phyloP scores from a whole-genome alignment of 306 rosid genomes.

The Macrotyloma uniflorum region DNA sequence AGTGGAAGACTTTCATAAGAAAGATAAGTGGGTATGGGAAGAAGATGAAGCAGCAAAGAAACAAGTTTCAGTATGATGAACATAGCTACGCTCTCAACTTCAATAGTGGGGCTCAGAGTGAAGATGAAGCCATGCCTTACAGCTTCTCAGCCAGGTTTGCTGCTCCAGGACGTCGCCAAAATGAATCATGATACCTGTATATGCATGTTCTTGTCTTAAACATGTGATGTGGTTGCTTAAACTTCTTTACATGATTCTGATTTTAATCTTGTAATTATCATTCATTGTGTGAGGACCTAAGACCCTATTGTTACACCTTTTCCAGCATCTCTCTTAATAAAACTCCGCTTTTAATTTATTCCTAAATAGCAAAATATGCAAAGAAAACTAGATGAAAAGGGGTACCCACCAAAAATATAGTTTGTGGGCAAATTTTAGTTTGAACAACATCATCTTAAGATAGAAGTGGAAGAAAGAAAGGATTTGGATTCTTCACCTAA shows the following conservation, averaged over 20 bases:
- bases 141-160: constrained; percentile 59
- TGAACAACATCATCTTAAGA: not conserved
- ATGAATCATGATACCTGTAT: constrained; percentile 15
- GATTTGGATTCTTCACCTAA: constrained; percentile 6
- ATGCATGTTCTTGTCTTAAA: not conserved
- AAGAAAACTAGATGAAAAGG: not conserved
- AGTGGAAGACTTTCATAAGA: constrained; percentile 80
- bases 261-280: not conserved
- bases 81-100: constrained; percentile 80
- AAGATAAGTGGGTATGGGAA: constrained; percentile 55
- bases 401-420: not conserved
- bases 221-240: not conserved
- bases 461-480: not conserved
- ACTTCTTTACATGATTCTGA: constrained; percentile 6
- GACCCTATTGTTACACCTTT: not conserved
- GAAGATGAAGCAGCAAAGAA: constrained; percentile 30
- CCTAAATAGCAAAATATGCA: not conserved
- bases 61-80: constrained; percentile 65
- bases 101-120: constrained; percentile 49
- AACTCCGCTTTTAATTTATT: not conserved
- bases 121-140: constrained; percentile 51
- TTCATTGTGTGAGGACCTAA: not conserved
- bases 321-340: not conserved
- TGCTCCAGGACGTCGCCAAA: constrained; percentile 43
- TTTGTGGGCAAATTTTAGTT: not conserved